Evolutionary conservation across 371 early-diverging fungal species (phyloP), one percentile per base, ranked within the genome.

Genomic region (Lichtheimia ornata): DNA sequence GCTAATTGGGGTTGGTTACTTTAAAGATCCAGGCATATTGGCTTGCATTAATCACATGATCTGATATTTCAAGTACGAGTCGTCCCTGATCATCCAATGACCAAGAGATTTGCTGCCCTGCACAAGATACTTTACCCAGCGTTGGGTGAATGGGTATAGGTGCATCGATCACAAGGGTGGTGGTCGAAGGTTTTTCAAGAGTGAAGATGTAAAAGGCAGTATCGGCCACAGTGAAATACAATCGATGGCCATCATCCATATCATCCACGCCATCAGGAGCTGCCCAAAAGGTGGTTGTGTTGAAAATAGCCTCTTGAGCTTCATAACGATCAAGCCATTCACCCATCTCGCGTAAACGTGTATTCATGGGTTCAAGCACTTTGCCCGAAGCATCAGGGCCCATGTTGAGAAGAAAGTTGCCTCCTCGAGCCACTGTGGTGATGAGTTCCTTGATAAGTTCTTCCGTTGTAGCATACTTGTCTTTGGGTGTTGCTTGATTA

Each of bases 371-470:
- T 13, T 56, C 54, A 0, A 61, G 63, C 1, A 75, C 44, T 3
- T 44, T 4, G 0, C 76, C 72, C 0, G 61, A 54, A n/a, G 59
- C 67, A 3, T 75, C 66, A 6, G 76, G 76, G 9, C 76, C 76
- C 11, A 75, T 70, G 28, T 66, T 70, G 5, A 75, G 53, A 25
- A 75, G 43, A 20, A 69, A 62, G 15, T 71, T 74, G 15, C 74
- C 74, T 1, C 74, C 74, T 17, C 54, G 58, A 13, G 68, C 55
- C 15, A 75, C 66, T 0, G 68, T 53, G 30, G 67, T 68, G 15
- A 75, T 63, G 3, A 75, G 55, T 17, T 67, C 58, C 27, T 66
- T 54, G 5, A 72, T 44, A n/a, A 75, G 62, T 5, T 62, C 50
- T 11, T 18, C 17, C 3, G 66, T 53, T 6, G 59, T 59, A 2